Base-by-base conservation (phyloP, 176 grass and related monocot species). In the Pharus latifolius region DNA sequence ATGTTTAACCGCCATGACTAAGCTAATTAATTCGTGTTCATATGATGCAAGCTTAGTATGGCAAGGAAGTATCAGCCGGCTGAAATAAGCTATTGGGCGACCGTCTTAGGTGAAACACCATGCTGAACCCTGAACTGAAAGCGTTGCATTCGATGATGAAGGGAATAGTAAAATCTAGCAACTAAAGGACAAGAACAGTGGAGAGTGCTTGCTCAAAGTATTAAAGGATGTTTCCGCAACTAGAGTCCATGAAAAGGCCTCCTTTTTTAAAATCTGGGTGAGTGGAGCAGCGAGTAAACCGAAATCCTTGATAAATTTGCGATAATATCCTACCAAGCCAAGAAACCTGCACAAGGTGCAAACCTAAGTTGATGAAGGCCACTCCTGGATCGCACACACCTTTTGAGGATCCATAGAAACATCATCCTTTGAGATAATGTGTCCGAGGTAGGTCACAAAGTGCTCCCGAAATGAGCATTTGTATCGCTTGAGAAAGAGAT, bases 51-150 rank as follows among this genome's bases (percentile, higher is more conserved):
- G 1, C 2, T 31, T 19, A 10, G 64, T 10, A 1, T 32, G 43
- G 9, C 5, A 0, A 0, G 23, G 4, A 1, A 3, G 7, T 0
- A 64, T 28, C 0, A 7, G 14, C 0, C 7, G 12, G 23, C 38
- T 64, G 2, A 17, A 64, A 0, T 43, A 67, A 6, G 27, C 64
- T 5, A 67, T 10, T 0, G 0, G 3, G 0, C 64, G 27, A 0
- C 2, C 7, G 2, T 27, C 63, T 4, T 67, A n/a, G 26, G 10
- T 48, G 63, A n/a, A n/a, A n/a, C n/a, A n/a, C n/a, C n/a, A n/a
- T n/a, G n/a, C n/a, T n/a, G 0, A 66, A 5, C 2, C 22, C 22
- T 0, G 7, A 1, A 0, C 41, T 17, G 0, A 27, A 67, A 1
- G 63, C 44, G 14, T 67, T 44, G 10, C 27, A 67, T 6, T 49